A percentile compares a stretch with the other conserved stretches of the same genome.
phyloP scores from a whole-genome alignment of 176 grass and related monocot genomes.

The Pontederia crassipes region DNA sequence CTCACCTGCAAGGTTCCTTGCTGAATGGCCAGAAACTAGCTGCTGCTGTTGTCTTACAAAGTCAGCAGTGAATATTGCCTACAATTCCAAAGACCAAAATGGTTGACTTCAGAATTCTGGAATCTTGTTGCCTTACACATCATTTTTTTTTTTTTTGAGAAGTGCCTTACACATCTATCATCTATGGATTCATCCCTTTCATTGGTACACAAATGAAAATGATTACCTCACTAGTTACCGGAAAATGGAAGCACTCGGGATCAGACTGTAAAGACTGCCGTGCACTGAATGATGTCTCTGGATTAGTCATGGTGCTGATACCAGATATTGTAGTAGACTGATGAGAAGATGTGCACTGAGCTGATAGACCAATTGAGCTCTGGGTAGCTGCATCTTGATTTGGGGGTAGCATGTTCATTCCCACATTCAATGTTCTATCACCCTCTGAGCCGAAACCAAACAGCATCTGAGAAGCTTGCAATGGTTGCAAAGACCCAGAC shows the following conservation, averaged over 20 bases:
- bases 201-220: neutral
- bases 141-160: neutral
- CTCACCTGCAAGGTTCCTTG: neutral
- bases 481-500: slow-evolving; percentile 1
- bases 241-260: neutral
- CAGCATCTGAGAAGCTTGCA: slow-evolving; percentile 4
- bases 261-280: slow-evolving; percentile 4
- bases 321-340: neutral
- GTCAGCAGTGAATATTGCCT: neutral
- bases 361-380: neutral
- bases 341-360: neutral
- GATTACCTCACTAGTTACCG: neutral
- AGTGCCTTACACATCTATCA: neutral
- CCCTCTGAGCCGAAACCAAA: neutral
- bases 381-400: slow-evolving; percentile 5
- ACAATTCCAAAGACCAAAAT: neutral
- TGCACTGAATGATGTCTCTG: neutral
- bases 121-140: neutral
- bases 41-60: neutral
- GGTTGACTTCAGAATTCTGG: neutral
- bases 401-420: slow-evolving; percentile 1
- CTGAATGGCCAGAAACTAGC: neutral
- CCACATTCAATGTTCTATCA: neutral
- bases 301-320: neutral
- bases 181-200: neutral